Conservation (phyloP, 352 stramenopile species). For the Phytophthora kernoviae region DNA sequence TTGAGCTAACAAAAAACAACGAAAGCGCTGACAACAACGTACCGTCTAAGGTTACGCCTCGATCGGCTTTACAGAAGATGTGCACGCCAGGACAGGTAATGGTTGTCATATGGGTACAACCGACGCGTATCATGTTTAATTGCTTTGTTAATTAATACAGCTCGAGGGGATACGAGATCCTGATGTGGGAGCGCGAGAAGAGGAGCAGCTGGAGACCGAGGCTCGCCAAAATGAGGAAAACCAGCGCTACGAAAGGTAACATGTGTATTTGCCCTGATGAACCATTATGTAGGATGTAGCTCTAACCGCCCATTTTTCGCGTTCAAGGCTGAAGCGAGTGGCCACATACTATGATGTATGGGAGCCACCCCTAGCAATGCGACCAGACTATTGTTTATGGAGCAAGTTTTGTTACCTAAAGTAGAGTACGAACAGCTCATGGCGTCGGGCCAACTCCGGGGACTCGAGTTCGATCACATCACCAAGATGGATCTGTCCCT, state of each 20-base stretch:
- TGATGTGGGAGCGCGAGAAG: slow-evolving; percentile 48
- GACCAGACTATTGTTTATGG: slow-evolving; percentile 79
- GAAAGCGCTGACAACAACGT: slow-evolving; percentile 8
- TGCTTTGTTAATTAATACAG: slow-evolving; percentile 26
- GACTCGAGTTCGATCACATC: slow-evolving; percentile 73
- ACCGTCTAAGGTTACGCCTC: slow-evolving; percentile 43
- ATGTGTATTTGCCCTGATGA: background rate
- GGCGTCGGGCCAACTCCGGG: slow-evolving; percentile 63
- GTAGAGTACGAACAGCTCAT: slow-evolving; percentile 79
- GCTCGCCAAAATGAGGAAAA: slow-evolving; percentile 56
- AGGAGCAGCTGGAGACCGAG: slow-evolving; percentile 53
- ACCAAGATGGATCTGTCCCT: slow-evolving; percentile 90
- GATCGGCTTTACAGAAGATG: slow-evolving; percentile 65
- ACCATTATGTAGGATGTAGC: background rate
- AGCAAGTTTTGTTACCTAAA: slow-evolving; percentile 82
- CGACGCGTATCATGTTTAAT: slow-evolving; percentile 7
- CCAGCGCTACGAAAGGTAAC: slow-evolving; percentile 56
- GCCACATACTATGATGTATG: slow-evolving; percentile 89
- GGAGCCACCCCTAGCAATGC: slow-evolving; percentile 86
- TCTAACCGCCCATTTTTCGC: slow-evolving; percentile 1
- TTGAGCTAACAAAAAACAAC: slow-evolving; percentile 13
- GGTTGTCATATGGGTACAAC: background rate
- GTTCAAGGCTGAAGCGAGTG: slow-evolving; percentile 61
- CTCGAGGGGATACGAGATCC: slow-evolving; percentile 43
- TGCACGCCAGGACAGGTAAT: slow-evolving; percentile 43